Conservation (phyloP, 2,329 filamentous ascomycete species). For the Xylaria digitata region DNA sequence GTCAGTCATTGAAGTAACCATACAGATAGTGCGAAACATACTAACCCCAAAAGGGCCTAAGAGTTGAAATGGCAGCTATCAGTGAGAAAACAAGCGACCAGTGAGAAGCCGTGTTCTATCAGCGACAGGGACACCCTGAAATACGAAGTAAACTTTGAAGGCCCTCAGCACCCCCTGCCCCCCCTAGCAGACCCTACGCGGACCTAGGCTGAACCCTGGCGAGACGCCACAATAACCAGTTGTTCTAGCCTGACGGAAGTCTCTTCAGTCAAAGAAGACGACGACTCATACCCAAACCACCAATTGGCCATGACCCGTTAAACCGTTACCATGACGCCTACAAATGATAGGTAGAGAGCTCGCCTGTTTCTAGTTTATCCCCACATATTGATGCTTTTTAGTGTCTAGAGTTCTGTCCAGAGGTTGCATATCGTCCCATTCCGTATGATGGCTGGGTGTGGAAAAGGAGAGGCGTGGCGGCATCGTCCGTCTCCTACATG, state of each 20-base stretch:
- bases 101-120: slow-evolving; percentile 25
- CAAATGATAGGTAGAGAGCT: slow-evolving; percentile 22
- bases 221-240: slow-evolving; percentile 26
- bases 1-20: slow-evolving; percentile 22
- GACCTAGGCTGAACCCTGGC: neutral
- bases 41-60: slow-evolving; percentile 14
- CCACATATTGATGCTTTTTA: neutral
- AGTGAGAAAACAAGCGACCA: slow-evolving; percentile 33
- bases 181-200: slow-evolving; percentile 11
- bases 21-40: neutral
- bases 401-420: slow-evolving; percentile 1
- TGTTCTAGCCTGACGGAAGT: slow-evolving; percentile 18
- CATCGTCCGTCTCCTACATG: neutral
- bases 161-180: slow-evolving; percentile 11
- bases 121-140: slow-evolving; percentile 31
- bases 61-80: neutral
- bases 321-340: neutral
- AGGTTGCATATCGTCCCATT: neutral
- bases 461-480: slow-evolving; percentile 2
- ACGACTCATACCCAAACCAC: slow-evolving; percentile 11
- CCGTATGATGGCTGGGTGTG: neutral
- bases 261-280: slow-evolving; percentile 1
- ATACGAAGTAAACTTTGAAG: slow-evolving; percentile 25
- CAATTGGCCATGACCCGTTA: slow-evolving; percentile 19
- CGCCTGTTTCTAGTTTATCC: slow-evolving; percentile 2